These are phyloP conservation scores for Ramaria sp. DNA, from an alignment of 768 basidiomycete species.

Conservation along the genomic window DNA sequence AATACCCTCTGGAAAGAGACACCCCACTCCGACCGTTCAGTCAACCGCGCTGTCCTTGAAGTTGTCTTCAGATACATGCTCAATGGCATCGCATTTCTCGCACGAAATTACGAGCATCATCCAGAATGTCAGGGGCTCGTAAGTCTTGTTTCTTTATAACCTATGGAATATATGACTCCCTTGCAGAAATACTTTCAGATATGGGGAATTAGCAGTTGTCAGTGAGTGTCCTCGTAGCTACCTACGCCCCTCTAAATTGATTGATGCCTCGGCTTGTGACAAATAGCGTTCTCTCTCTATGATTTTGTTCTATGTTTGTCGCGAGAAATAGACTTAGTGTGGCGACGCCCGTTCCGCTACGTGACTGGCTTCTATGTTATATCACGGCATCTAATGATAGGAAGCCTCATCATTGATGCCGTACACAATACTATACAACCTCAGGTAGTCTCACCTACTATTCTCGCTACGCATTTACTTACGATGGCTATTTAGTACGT, in stretches of 20 bases:
- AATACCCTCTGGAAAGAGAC: neutral
- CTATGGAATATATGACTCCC: neutral
- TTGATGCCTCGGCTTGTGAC: neutral
- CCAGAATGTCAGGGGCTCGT: neutral
- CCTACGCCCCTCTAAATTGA: neutral
- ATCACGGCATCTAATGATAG: conserved; percentile 3
- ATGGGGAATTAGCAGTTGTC: conserved; percentile 1
- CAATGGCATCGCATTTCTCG: neutral
- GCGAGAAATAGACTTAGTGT: conserved; percentile 5
- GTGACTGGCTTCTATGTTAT: conserved; percentile 4
- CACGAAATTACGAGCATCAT: neutral
- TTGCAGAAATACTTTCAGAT: neutral
- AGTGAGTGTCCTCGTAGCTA: neutral
- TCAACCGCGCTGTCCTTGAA: neutral
- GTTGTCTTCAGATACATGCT: neutral
- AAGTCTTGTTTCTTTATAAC: neutral
- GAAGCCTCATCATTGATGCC: conserved; percentile 1
- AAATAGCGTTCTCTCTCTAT: conserved; percentile 2
- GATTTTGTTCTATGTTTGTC: conserved; percentile 4
- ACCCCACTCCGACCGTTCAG: neutral
- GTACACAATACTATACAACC: neutral
- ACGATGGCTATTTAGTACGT: neutral
- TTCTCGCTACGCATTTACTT: neutral
- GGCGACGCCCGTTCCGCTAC: conserved; percentile 7
- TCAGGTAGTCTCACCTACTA: neutral